Conservation (phyloP, 768 basidiomycete species). For the Xerocomellus intermedius region DNA sequence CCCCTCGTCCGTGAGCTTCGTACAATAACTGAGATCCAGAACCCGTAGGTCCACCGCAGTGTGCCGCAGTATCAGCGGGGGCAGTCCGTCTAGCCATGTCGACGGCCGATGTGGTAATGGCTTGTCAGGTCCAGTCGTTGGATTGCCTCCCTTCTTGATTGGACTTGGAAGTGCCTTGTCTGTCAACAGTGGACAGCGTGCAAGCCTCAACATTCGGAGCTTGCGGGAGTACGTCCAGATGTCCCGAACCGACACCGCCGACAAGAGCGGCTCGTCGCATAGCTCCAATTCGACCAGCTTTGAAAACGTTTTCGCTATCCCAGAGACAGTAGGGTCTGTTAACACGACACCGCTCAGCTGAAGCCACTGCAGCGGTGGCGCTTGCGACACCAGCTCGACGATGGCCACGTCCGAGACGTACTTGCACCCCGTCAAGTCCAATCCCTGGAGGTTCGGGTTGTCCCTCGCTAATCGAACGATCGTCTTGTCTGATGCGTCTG, state of each 20-base stretch:
- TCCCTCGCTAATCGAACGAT: slow-evolving; percentile 59
- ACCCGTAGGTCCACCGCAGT: slow-evolving; percentile 72
- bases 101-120: slow-evolving; percentile 54
- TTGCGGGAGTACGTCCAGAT: slow-evolving; percentile 81
- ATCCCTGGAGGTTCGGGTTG: slow-evolving; percentile 65
- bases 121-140: slow-evolving; percentile 38
- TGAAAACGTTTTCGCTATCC: slow-evolving; percentile 72
- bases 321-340: slow-evolving; percentile 58
- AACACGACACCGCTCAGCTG: slow-evolving; percentile 69
- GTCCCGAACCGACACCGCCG: slow-evolving; percentile 68
- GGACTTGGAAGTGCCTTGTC: slow-evolving; percentile 75
- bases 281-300: slow-evolving; percentile 82
- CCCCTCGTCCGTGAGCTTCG: slow-evolving; percentile 68
- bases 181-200: slow-evolving; percentile 73
- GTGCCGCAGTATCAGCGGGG: slow-evolving; percentile 61
- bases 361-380: slow-evolving; percentile 69
- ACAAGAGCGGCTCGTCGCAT: slow-evolving; percentile 64
- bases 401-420: slow-evolving; percentile 78
- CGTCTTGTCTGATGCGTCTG: slow-evolving; percentile 66
- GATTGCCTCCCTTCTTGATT: slow-evolving; percentile 34
- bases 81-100: slow-evolving; percentile 61
- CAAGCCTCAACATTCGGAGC: slow-evolving; percentile 71
- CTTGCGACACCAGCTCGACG: slow-evolving; percentile 64
- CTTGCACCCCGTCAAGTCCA: slow-evolving; percentile 76
- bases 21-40: slow-evolving; percentile 74